Conservation (phyloP, 768 basidiomycete genomes). For the Boletus fagicola region DNA sequence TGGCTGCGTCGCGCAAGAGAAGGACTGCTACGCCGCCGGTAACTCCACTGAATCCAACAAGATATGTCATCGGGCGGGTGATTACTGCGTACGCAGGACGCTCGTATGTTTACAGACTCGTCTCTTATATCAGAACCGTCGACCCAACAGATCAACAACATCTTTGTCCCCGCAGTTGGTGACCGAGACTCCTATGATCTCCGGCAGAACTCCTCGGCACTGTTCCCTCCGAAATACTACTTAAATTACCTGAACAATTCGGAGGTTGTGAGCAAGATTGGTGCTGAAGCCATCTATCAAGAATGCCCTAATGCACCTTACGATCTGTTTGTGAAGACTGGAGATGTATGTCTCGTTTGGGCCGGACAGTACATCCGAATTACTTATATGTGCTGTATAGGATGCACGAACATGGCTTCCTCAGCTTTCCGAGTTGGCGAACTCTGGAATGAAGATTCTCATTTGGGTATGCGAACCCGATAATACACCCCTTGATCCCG, state of each 20-base stretch:
- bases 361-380: not conserved
- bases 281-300: conserved; percentile 47
- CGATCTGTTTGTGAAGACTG: conserved; percentile 46
- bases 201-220: conserved; percentile 49
- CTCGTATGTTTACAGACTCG: not conserved
- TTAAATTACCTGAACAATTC: conserved; percentile 42
- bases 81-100: conserved; percentile 51
- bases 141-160: conserved; percentile 39
- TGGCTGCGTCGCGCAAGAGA: conserved; percentile 56
- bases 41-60: conserved; percentile 42
- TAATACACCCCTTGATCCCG: not conserved
- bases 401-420: conserved; percentile 39
- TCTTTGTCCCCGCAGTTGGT: conserved; percentile 52
- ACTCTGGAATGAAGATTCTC: conserved; percentile 38
- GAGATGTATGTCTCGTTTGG: conserved; percentile 46
- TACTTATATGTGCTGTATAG: conserved; percentile 12
- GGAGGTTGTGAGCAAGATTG: conserved; percentile 44
- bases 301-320: conserved; percentile 50
- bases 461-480: conserved; percentile 36
- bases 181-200: conserved; percentile 56
- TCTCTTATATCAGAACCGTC: not conserved
- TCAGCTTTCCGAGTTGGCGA: conserved; percentile 35
- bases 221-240: conserved; percentile 60
- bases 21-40: conserved; percentile 57
- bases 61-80: conserved; percentile 50